Base-by-base conservation (phyloP, 495 filamentous ascomycete genomes). In the Penicillium canariense region DNA sequence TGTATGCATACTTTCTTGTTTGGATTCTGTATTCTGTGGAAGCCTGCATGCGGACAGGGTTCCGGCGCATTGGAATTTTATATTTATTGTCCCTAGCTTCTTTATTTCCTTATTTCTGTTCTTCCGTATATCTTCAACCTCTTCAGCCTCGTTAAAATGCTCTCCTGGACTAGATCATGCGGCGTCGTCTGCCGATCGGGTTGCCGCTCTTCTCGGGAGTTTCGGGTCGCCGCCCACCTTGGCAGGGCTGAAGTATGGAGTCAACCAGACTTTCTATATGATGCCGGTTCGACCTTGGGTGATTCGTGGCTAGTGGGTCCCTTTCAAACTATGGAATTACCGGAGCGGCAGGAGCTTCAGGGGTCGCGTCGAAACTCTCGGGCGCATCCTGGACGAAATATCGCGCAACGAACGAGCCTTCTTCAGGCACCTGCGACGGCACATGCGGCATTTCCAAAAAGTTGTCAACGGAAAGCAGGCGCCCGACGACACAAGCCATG, bases 1-100 rank as follows among this genome's bases (percentile, higher is more conserved):
- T 72, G 69, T 74, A 70, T 61, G 69, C 69, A 72, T 74, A 72
- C 59, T 53, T 51, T 27, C 53, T 53, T 42, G 22, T 54, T 52
- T 56, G 54, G 58, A 50, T 39, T 59, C 12, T 56, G 40, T 56
- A 48, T 28, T 53, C 59, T 62, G 46, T 59, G 54, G 53, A 50
- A 53, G 63, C 50, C 54, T 61, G 53, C 43, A 56, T 54, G 53
- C 43, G 43, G 32, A 38, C 46, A 48, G 47, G 36, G 54, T 45
- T 23, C 45, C 28, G 51, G 44, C 42, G 49, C 17, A 42, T 56
- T 61, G 36, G 49, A 56, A 50, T 57, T 57, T 34, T 30, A 48
- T 28, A 34, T 40, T 11, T 31, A 4, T 14, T 31, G 10, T 39
- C 42, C 35, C 7, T 39, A 10, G 7, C 8, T n/a, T 39, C 10